phyloP scores from a whole-genome alignment of 2,329 filamentous ascomycete genomes.

The Aspergillus piperis region DNA sequence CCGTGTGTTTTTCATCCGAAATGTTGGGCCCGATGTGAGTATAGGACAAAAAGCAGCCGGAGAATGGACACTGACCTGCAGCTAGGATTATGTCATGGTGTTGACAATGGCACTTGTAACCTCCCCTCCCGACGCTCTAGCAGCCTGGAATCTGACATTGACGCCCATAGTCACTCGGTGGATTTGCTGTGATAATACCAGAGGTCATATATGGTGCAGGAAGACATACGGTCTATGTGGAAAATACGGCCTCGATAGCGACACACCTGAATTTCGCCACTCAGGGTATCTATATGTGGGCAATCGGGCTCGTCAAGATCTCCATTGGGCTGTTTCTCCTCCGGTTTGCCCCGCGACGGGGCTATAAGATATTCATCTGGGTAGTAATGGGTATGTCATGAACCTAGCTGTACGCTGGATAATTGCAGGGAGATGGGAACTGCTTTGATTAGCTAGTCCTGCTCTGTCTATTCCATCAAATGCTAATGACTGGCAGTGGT shows the following conservation, averaged over 20 bases:
- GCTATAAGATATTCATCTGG: conserved; percentile 41
- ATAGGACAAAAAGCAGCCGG: too few relatives aligned
- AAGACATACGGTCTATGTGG: conserved; percentile 48
- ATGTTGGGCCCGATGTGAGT: conserved; percentile 23
- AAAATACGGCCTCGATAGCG: conserved; percentile 36
- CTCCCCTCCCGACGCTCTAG: background rate
- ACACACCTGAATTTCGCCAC: conserved; percentile 46
- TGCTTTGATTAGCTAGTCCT: too few relatives aligned
- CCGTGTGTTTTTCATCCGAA: conserved; percentile 23
- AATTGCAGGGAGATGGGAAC: too few relatives aligned
- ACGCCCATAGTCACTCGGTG: conserved; percentile 34
- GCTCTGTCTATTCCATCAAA: too few relatives aligned
- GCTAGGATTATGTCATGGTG: conserved; percentile 21
- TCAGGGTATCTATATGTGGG: conserved; percentile 27
- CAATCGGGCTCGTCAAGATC: conserved; percentile 47
- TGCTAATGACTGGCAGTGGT: conserved; percentile 12
- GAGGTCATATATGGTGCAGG: conserved; percentile 50
- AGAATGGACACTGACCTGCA: background rate
- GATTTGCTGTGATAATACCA: conserved; percentile 44
- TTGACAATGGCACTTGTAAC: conserved; percentile 22
- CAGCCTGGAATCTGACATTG: background rate
- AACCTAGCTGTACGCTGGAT: background rate
- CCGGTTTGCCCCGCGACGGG: conserved; percentile 42
- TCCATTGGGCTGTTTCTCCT: conserved; percentile 46
- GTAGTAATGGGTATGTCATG: conserved; percentile 35